Evolutionary conservation across 257 asterid species (phyloP).

Genomic region (Gardenia jasminoides): DNA sequence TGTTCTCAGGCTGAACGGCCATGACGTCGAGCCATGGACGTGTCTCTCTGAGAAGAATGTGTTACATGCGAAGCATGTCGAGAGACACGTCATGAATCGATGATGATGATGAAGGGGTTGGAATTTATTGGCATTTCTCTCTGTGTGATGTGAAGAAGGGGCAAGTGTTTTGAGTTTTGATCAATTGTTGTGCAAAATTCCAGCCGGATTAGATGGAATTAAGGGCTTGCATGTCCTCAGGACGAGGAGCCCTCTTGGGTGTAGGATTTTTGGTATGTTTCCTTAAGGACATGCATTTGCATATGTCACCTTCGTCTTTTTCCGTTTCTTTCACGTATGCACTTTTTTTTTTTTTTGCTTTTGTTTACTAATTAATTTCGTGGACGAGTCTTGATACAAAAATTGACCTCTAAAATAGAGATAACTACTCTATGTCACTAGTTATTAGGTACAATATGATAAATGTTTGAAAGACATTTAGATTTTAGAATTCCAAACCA

Average conservation of each 20-base stretch:
- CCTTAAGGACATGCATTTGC: conserved; percentile 34
- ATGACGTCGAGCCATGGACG: conserved; percentile 10
- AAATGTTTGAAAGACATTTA: too few species aligned
- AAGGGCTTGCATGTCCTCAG: conserved; percentile 10
- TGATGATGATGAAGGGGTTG: background rate
- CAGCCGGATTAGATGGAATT: conserved; percentile 26
- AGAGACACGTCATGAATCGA: background rate
- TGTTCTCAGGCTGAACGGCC: background rate
- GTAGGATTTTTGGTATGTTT: conserved; percentile 35
- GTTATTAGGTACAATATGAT: too few species aligned
- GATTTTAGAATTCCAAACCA: too few species aligned
- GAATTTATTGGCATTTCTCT: background rate
- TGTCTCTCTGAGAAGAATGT: conserved; percentile 15
- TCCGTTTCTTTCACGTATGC: background rate
- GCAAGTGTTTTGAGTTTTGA: background rate
- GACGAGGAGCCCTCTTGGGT: conserved; percentile 12
- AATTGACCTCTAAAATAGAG: too few species aligned
- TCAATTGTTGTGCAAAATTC: conserved; percentile 8
- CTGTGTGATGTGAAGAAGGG: background rate
- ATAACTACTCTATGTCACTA: too few species aligned
- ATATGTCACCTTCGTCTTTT: conserved; percentile 18
- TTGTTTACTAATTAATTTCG: too few species aligned
- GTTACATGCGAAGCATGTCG: conserved; percentile 14
- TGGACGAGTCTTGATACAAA: too few species aligned
- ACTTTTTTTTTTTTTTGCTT: background rate